Evolutionary conservation across 2,329 filamentous ascomycete species (phyloP), one percentile per base, ranked within the genome.

Genomic region (Xylaria sp.): DNA sequence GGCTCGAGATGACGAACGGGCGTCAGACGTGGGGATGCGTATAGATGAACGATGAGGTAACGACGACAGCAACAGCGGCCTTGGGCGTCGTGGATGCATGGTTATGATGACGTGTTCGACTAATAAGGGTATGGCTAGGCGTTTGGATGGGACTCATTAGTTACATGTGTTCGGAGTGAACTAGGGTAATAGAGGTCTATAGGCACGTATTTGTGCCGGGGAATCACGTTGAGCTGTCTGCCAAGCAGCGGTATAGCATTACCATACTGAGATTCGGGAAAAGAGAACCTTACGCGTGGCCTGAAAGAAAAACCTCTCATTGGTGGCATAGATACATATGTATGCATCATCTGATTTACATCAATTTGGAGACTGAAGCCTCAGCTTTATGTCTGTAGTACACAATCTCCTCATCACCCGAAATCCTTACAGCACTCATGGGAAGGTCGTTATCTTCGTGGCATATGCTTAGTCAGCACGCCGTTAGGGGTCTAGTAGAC

Each of bases 331-430:
- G 67, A 73, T 72, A 74, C 65, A 63, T 41, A 62, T 69, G 64
- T 68, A 69, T 75, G 72, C 71, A 73, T 72, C 65, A 72, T 68
- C 74, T 74, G 70, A 70, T 73, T 73, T 75, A 73, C 72, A 73
- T 72, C 28, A 70, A 71, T 56, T 54, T 68, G 57, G 20, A 20
- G 28, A 31, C 52, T 20, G 5, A 70, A 62, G 55, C 33, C 43
- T 52, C 36, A 46, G 67, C 33, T 39, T 60, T 60, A 60, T 41
- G 57, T 66, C 56, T 59, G 61, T 54, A 33, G 51, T 52, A 60
- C 62, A 52, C 23, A 46, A 58, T 66, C 52, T 51, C 52, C 39
- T 54, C 31, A n/a, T 51, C 33, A 28, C 60, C 46, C 63, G 43
- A 67, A 66, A 63, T 52, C 28, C 55, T 57, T 54, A 61, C 36